Evolutionary conservation across 164 flowering plant genomes (phyloP).

Genomic region (Liquidambar formosana): DNA sequence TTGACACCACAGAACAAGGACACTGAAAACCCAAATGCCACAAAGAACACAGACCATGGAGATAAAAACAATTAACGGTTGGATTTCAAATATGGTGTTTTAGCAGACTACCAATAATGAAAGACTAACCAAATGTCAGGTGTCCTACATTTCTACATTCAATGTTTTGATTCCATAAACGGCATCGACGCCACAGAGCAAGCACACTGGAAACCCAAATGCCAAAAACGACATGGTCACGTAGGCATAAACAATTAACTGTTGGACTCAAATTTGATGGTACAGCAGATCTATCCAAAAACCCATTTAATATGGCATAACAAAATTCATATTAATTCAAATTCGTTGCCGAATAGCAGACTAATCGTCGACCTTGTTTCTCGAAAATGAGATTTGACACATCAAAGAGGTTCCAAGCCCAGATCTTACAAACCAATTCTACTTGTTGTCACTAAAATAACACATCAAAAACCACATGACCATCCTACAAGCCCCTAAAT

Average conservation of each 20-base stretch:
- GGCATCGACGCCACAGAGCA: background rate
- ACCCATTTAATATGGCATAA: background rate
- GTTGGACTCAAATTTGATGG: background rate
- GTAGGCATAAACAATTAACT: too few relatives aligned
- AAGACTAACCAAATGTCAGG: too few relatives aligned
- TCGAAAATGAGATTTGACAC: background rate
- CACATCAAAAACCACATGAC: too few relatives aligned
- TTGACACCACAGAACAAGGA: background rate
- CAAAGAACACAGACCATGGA: too few relatives aligned
- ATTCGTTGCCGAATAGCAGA: background rate
- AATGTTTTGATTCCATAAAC: too few relatives aligned
- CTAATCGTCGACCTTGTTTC: background rate
- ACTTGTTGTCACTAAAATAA: background rate
- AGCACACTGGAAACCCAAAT: background rate
- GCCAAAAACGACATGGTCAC: background rate
- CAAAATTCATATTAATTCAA: background rate
- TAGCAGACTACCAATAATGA: too few relatives aligned
- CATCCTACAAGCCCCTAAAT: background rate
- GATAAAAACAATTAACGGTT: too few relatives aligned
- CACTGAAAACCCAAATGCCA: background rate
- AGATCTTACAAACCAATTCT: conserved; percentile 4
- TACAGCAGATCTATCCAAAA: background rate
- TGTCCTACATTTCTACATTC: too few relatives aligned
- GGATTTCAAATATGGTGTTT: background rate
- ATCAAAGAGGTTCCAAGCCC: background rate